Conservation (phyloP, 2,329 filamentous ascomycete genomes). For the Phialemoniopsis sp. region DNA sequence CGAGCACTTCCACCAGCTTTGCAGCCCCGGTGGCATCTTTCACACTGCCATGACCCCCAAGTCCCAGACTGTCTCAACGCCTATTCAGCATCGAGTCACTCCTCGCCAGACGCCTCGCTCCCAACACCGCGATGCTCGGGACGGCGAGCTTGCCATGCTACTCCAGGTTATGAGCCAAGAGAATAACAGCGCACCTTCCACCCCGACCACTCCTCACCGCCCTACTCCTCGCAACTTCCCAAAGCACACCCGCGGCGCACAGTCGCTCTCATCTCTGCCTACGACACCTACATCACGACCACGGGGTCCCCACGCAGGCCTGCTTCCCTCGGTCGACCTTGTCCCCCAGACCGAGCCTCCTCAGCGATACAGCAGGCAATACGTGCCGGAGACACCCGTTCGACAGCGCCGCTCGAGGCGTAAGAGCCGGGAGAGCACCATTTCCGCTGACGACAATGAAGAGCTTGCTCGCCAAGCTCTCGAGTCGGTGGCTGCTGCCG, state of each 20-base stretch:
- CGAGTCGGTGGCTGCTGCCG: conserved; percentile 39
- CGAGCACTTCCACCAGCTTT: conserved; percentile 77
- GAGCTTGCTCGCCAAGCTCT: conserved; percentile 52
- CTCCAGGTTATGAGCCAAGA: conserved; percentile 78
- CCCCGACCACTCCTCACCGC: conserved; percentile 49
- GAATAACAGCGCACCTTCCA: conserved; percentile 69
- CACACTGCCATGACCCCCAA: conserved; percentile 59
- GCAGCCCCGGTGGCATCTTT: conserved; percentile 68
- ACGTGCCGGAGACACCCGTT: conserved; percentile 38
- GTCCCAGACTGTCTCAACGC: conserved; percentile 37
- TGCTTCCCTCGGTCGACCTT: conserved; percentile 60
- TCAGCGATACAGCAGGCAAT: conserved; percentile 34
- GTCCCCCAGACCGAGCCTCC: conserved; percentile 56
- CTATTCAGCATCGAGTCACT: conserved; percentile 40
- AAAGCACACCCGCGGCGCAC: conserved; percentile 70
- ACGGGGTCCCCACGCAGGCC: conserved; percentile 41
- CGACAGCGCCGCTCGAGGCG: conserved; percentile 36
- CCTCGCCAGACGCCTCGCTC: conserved; percentile 43
- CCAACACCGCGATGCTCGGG: no score
- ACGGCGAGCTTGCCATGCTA: conserved; percentile 58
- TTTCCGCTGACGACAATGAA: conserved; percentile 58
- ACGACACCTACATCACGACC: conserved; percentile 63
- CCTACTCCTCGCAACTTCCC: conserved; percentile 43
- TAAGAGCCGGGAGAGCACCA: conserved; percentile 80
- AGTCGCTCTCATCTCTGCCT: conserved; percentile 82